phyloP scores from a whole-genome alignment of 2,329 filamentous ascomycete species.

The Xylaria hypoxylon region DNA sequence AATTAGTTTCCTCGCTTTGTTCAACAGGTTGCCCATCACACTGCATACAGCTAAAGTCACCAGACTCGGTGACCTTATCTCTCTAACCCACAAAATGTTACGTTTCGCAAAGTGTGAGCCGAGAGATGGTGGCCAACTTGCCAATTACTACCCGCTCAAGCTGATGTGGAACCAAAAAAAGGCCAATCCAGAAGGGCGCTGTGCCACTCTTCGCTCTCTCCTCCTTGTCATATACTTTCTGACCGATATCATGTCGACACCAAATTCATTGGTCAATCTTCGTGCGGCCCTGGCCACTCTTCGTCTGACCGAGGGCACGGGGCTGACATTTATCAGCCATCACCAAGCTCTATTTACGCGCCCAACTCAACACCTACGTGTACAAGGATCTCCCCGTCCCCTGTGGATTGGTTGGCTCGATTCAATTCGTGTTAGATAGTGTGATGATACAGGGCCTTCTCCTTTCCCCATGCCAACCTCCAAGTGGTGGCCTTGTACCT shows the following conservation, averaged over 20 bases:
- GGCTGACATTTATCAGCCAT: constrained; percentile 58
- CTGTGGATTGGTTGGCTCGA: constrained; percentile 42
- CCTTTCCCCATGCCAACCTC: constrained; percentile 42
- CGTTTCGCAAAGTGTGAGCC: constrained; percentile 53
- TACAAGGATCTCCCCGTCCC: constrained; percentile 54
- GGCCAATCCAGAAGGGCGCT: constrained; percentile 20
- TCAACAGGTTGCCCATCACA: constrained; percentile 49
- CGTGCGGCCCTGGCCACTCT: constrained; percentile 51
- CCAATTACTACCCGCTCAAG: constrained; percentile 29
- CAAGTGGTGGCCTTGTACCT: constrained; percentile 41
- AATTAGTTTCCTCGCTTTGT: constrained; percentile 51
- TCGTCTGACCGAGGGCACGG: constrained; percentile 57
- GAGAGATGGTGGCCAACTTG: constrained; percentile 19
- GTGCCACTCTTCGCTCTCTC: constrained; percentile 35
- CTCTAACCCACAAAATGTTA: constrained; percentile 50
- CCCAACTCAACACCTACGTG: constrained; percentile 52
- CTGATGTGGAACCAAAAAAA: constrained; percentile 9
- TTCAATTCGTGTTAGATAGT: constrained; percentile 40
- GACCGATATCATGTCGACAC: constrained; percentile 39
- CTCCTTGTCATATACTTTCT: constrained; percentile 20
- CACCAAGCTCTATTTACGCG: constrained; percentile 65
- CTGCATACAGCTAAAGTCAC: constrained; percentile 62
- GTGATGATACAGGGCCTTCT: constrained; percentile 45
- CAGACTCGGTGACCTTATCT: constrained; percentile 56
- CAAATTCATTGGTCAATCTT: constrained; percentile 56